Evolutionary conservation across 768 basidiomycete species (phyloP).

Genomic region (Mycena latifolia): DNA sequence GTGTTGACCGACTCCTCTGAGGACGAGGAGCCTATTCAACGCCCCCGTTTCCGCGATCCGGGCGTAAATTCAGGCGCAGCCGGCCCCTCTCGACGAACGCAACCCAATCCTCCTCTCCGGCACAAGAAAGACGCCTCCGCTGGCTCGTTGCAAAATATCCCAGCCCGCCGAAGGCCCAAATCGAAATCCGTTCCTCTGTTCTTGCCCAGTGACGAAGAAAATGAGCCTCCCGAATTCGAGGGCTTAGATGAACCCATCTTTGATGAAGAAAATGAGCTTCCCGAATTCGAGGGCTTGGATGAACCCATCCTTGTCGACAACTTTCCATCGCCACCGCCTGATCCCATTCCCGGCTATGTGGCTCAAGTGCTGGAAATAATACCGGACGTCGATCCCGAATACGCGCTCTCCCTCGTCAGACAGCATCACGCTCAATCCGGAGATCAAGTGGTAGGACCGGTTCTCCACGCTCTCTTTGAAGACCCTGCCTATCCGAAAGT

Average conservation of each 20-base stretch:
- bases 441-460: constrained; percentile 60
- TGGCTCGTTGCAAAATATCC: constrained; percentile 30
- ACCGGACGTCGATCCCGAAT: constrained; percentile 74
- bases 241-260: not conserved
- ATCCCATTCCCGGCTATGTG: constrained; percentile 46
- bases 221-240: constrained; percentile 40
- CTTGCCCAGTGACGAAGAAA: constrained; percentile 52
- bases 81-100: constrained; percentile 18
- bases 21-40: constrained; percentile 14
- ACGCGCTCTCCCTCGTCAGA: constrained; percentile 63
- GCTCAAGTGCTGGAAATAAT: constrained; percentile 75
- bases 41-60: constrained; percentile 7
- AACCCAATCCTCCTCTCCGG: constrained; percentile 9
- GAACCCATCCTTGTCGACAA: constrained; percentile 11
- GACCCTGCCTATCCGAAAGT: constrained; percentile 70
- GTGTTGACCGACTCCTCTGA: constrained; percentile 22
- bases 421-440: constrained; percentile 51
- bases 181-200: constrained; percentile 46
- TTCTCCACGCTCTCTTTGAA: constrained; percentile 75
- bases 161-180: constrained; percentile 20
- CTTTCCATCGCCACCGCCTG: constrained; percentile 31
- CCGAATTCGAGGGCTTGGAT: not conserved
- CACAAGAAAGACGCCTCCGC: constrained; percentile 21
- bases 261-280: constrained; percentile 53
- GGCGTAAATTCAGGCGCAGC: not conserved